Evolutionary conservation across 495 filamentous ascomycete species (phyloP).

Genomic region (Corynascus novoguineensis): DNA sequence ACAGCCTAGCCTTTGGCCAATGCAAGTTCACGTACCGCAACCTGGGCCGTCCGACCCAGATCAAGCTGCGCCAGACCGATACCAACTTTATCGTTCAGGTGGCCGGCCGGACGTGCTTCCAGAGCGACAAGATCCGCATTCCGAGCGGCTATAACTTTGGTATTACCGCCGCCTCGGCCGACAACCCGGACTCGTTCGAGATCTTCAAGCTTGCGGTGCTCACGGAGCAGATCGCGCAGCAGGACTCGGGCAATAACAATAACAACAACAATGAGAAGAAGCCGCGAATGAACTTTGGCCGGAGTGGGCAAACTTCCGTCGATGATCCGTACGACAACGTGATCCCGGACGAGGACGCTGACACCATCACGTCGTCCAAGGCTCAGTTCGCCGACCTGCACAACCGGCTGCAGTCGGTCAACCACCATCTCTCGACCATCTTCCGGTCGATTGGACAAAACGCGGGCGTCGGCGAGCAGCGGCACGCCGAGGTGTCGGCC

Average conservation of each 20-base stretch:
- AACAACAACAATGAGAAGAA: slow-evolving; percentile 21
- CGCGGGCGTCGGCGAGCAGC: slow-evolving; percentile 48
- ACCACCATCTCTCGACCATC: slow-evolving; percentile 65
- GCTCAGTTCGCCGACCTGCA: slow-evolving; percentile 77
- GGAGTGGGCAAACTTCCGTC: slow-evolving; percentile 16
- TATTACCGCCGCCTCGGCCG: slow-evolving; percentile 78
- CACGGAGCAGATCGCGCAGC: slow-evolving; percentile 35
- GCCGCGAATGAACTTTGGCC: slow-evolving; percentile 19
- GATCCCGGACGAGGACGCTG: slow-evolving; percentile 43
- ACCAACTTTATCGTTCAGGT: slow-evolving; percentile 69
- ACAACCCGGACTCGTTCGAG: slow-evolving; percentile 92
- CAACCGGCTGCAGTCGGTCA: slow-evolving; percentile 69
- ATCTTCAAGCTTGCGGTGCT: slow-evolving; percentile 77
- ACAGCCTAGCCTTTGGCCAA: slow-evolving; percentile 86
- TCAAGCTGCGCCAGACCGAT: slow-evolving; percentile 65
- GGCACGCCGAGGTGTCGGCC: slow-evolving; percentile 50
- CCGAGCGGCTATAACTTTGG: slow-evolving; percentile 82
- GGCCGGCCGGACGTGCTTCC: slow-evolving; percentile 79
- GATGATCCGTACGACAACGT: slow-evolving; percentile 41
- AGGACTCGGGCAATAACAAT: slow-evolving; percentile 33
- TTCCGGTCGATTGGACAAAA: slow-evolving; percentile 56
- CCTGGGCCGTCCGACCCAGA: slow-evolving; percentile 69
- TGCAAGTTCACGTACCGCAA: slow-evolving; percentile 91
- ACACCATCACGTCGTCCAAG: slow-evolving; percentile 45
- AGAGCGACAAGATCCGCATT: slow-evolving; percentile 68